Evolutionary conservation across 2,329 filamentous ascomycete species (phyloP), one percentile per base, ranked within the genome.

Genomic region (Ophiocordyceps sinensis): DNA sequence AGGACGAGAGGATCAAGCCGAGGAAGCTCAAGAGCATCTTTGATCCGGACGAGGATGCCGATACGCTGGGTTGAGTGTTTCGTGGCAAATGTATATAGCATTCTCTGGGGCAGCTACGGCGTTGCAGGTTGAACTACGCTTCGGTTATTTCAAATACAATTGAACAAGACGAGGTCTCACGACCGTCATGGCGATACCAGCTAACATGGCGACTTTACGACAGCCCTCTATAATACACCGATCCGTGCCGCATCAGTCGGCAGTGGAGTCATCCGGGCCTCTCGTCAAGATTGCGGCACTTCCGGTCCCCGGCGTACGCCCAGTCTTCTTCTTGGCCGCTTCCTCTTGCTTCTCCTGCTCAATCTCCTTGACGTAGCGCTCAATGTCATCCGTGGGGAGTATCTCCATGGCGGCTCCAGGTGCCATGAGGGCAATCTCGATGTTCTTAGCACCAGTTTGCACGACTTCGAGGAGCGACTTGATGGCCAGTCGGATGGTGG

Each of bases 281-380:
- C 79, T 67, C 63, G 85, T 87, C 56, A 85, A 70, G 54, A 91
- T 86, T 36, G 85, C 75, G 15, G 84, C 78, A 51, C 67, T 79
- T 37, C 79, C 79, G 39, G 73, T 77, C 43, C 79, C 80, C n/a
- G 79, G 74, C 46, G 77, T 75, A 52, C 80, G 73, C 44, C 84
- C 82, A 36, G 77, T 84, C 79, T 94, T 93, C 81, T 94, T 94
- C 75, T 87, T 94, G 34, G 85, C 86, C 21, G 89, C 89, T 70
- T 98, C 91, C 64, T 96, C 91, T 61, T 94, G 88, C 76, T 98
- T 98, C 75, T 98, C 93, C 55, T 88, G 84, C 71, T 98, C 94
- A 63, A 98, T 98, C 65, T 79, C 91, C 79, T 96, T 96, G 58
- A 98, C 93, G 58, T 94, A 95, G 53, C 77, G 77, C 71, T 98